Evolutionary conservation across 2,329 filamentous ascomycete species (phyloP).

Genomic region (Aspergillus sp.): DNA sequence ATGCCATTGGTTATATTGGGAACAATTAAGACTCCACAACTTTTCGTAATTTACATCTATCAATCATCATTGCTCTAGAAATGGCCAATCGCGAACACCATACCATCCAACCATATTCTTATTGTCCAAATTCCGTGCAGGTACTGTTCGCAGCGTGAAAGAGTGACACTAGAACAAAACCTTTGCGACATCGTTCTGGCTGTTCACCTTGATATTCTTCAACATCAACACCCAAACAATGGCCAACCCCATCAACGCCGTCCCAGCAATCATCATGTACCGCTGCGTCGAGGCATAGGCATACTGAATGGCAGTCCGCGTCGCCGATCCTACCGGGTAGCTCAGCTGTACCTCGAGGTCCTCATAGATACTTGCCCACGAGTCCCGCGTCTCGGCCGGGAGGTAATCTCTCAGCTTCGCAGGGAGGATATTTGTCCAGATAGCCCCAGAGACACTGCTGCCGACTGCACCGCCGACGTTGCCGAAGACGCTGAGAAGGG

Average conservation of each 20-base stretch:
- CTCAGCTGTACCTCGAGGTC: constrained; percentile 15
- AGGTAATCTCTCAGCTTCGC: constrained; percentile 42
- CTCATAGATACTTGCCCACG: constrained; percentile 15
- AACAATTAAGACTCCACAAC: too few relatives aligned
- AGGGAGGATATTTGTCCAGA: constrained; percentile 36
- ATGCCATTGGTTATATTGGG: too few relatives aligned
- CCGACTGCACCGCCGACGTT: constrained; percentile 37
- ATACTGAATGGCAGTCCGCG: constrained; percentile 30
- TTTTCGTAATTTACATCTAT: too few relatives aligned
- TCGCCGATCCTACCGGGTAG: constrained; percentile 40
- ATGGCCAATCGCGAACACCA: too few relatives aligned
- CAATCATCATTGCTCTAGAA: too few relatives aligned
- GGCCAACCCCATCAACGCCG: constrained; percentile 19
- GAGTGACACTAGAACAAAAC: not conserved
- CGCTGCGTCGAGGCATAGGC: constrained; percentile 32
- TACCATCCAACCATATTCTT: too few relatives aligned
- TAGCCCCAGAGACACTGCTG: constrained; percentile 29
- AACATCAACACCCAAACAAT: constrained; percentile 9
- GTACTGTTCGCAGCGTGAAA: too few relatives aligned
- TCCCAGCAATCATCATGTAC: constrained; percentile 36
- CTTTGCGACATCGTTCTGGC: not conserved
- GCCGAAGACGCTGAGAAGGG: constrained; percentile 39
- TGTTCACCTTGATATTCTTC: constrained; percentile 11
- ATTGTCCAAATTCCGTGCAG: too few relatives aligned
- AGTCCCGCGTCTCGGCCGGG: constrained; percentile 16